These are phyloP conservation scores for Golubevia pallescens DNA, from an alignment of 1,284 basidiomycete genomes.

Conservation along the genomic window DNA sequence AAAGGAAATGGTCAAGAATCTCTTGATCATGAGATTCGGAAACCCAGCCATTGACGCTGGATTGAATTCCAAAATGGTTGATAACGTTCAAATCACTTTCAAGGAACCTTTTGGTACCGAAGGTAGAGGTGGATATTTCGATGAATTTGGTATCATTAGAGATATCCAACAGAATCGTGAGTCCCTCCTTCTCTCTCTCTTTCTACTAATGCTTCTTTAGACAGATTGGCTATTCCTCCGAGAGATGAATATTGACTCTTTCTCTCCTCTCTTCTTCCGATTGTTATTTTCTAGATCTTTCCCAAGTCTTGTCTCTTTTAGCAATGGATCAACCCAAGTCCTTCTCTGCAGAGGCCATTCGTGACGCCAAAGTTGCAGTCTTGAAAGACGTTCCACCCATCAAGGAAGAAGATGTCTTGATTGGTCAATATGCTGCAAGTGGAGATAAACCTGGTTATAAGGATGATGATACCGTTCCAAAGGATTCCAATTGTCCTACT, in stretches of 20 bases:
- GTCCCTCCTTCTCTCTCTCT: too few relatives aligned
- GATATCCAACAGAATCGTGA: conserved; percentile 65
- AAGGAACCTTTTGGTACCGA: conserved; percentile 66
- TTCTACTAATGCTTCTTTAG: too few relatives aligned
- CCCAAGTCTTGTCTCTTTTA: conserved; percentile 63
- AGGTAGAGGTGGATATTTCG: conserved; percentile 66
- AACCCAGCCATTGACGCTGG: conserved; percentile 58
- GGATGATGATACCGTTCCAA: conserved; percentile 65
- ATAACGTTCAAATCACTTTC: conserved; percentile 65
- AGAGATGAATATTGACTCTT: too few relatives aligned
- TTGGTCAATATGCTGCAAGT: conserved; percentile 63
- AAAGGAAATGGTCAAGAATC: conserved; percentile 64
- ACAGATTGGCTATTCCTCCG: too few relatives aligned
- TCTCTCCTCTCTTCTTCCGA: not conserved
- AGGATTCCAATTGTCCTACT: conserved; percentile 65
- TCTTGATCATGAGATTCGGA: conserved; percentile 56
- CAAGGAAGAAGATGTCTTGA: conserved; percentile 53
- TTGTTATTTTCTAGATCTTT: conserved; percentile 29
- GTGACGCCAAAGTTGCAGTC: conserved; percentile 64
- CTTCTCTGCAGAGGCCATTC: conserved; percentile 63
- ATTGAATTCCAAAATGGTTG: conserved; percentile 63
- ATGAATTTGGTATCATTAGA: conserved; percentile 66
- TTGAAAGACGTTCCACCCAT: conserved; percentile 60
- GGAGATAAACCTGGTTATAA: conserved; percentile 65
- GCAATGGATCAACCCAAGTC: conserved; percentile 64